A percentile compares a stretch with the other conserved stretches of the same genome.
Conservation (phyloP, 495 filamentous ascomycete species). For the Daldinia caldariorum region DNA sequence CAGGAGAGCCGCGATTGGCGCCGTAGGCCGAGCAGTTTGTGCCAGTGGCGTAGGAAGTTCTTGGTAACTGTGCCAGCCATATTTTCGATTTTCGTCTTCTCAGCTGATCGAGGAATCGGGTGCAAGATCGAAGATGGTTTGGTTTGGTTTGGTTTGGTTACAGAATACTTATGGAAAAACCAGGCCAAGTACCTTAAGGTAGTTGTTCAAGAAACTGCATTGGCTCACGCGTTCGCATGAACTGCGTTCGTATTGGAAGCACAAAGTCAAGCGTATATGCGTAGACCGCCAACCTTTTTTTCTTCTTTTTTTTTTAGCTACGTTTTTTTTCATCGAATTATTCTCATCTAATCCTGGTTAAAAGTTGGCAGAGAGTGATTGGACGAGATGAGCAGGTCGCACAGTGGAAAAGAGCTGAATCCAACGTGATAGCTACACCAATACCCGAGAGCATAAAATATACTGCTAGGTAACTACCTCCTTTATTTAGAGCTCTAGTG, state of each 20-base stretch:
- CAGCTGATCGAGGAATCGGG: not conserved
- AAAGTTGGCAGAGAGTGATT: not conserved
- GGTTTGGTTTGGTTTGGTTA: too few species aligned
- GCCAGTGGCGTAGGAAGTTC: slow-evolving; percentile 52
- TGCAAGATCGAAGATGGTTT: not conserved
- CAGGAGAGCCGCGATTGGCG: slow-evolving; percentile 56
- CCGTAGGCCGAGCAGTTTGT: slow-evolving; percentile 51
- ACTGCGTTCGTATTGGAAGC: too few species aligned
- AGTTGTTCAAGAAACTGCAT: too few species aligned
- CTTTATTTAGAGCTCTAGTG: too few species aligned
- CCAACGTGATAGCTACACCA: not conserved
- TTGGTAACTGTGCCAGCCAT: not conserved
- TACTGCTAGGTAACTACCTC: too few species aligned
- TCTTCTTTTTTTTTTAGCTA: too few species aligned
- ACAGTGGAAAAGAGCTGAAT: not conserved
- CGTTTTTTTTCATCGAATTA: not conserved
- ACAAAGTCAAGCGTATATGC: too few species aligned
- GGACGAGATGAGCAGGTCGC: not conserved
- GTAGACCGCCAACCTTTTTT: too few species aligned
- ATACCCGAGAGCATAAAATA: not conserved
- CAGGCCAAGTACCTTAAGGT: too few species aligned
- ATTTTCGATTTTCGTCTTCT: not conserved
- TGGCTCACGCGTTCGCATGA: too few species aligned
- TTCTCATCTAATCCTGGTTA: not conserved
- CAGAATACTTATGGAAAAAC: not conserved